Evolutionary conservation across 2,329 filamentous ascomycete species (phyloP).

Genomic region (Trichoderma harzianum): DNA sequence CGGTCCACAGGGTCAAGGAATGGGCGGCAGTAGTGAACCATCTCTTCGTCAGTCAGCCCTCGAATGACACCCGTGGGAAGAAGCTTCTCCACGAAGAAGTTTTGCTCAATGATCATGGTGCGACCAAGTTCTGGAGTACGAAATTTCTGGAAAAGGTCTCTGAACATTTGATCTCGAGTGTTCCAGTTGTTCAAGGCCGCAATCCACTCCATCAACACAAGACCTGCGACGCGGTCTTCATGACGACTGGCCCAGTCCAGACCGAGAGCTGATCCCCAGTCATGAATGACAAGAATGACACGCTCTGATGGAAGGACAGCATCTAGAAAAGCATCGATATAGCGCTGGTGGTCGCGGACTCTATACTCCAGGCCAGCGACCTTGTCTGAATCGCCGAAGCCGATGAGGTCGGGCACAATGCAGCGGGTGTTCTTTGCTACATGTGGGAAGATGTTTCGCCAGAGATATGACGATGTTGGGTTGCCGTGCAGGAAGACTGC

Average conservation of each 20-base stretch:
- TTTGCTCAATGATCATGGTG: neutral
- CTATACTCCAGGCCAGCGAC: neutral
- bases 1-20: neutral
- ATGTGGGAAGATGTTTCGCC: slow-evolving; percentile 1
- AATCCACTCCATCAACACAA: slow-evolving; percentile 2
- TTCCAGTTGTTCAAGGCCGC: neutral
- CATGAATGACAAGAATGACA: neutral
- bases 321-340: neutral
- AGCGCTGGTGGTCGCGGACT: slow-evolving; percentile 3
- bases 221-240: neutral
- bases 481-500: neutral
- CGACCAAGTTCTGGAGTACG: neutral
- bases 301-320: neutral
- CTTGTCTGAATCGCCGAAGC: neutral
- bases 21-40: neutral
- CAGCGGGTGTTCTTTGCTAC: neutral
- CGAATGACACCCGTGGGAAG: neutral
- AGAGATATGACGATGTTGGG: slow-evolving; percentile 7
- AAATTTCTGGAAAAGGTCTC: neutral
- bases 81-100: neutral
- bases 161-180: neutral
- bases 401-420: neutral
- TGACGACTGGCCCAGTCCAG: slow-evolving; percentile 1
- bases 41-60: neutral
- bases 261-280: slow-evolving; percentile 1